Evolutionary conservation across 805 yeast species (phyloP).

Genomic region (Metschnikowia borealis): DNA sequence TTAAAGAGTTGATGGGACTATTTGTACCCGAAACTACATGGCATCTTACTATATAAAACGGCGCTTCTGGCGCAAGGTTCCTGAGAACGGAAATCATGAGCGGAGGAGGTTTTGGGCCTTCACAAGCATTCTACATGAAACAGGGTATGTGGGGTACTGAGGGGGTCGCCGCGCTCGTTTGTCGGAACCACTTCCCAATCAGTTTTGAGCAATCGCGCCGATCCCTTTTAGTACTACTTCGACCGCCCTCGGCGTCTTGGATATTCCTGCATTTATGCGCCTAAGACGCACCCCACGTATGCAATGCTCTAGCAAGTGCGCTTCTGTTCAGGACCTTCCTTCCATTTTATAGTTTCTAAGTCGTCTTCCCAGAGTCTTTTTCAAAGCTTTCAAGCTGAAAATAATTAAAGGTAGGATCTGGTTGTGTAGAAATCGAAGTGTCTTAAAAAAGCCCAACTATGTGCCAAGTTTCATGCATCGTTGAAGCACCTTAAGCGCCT

Average conservation of each 20-base stretch:
- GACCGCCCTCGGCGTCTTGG: neutral
- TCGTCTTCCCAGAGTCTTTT: neutral
- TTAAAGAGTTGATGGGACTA: neutral
- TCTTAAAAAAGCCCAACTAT: neutral
- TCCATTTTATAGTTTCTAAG: neutral
- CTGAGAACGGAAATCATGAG: neutral
- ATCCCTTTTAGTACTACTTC: neutral
- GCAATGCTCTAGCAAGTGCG: neutral
- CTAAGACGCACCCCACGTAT: slow-evolving; percentile 1
- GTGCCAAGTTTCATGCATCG: neutral
- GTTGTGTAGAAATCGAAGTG: neutral
- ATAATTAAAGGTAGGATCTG: neutral
- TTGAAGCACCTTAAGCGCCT: neutral
- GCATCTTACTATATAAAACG: neutral
- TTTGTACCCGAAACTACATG: neutral
- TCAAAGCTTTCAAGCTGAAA: neutral
- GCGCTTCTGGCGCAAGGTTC: neutral
- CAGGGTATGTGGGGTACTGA: neutral
- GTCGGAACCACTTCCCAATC: neutral
- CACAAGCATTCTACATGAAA: too few relatives aligned
- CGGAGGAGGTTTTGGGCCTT: neutral
- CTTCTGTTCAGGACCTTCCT: neutral
- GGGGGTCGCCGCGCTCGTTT: neutral
- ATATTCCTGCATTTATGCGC: neutral
- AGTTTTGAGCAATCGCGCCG: neutral